Percentiles rank a stretch among this genome's conserved stretches.
These are phyloP conservation scores for Aspergillus aculeatinus DNA, from an alignment of 2,329 filamentous ascomycete species.

Conservation along the genomic window DNA sequence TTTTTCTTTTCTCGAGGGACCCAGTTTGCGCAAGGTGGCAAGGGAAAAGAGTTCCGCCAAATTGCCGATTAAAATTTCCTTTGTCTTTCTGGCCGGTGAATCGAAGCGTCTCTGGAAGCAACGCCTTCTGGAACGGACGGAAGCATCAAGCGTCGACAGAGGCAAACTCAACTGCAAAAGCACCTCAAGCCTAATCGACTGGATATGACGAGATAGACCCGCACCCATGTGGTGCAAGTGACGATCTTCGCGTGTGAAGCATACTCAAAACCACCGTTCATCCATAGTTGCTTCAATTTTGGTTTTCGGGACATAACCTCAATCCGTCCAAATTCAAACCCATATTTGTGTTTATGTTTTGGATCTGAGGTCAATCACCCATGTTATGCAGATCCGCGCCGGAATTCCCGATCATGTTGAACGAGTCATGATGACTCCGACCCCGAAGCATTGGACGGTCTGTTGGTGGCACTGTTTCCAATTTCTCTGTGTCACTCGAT, in stretches of 20 bases:
- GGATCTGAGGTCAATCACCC: not conserved
- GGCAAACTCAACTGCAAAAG: not conserved
- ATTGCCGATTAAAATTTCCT: too few species aligned
- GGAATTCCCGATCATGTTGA: not conserved
- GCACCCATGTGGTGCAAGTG: not conserved
- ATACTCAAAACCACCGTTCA: not conserved
- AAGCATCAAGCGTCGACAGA: not conserved
- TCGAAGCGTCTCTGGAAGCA: not conserved
- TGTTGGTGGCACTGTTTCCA: not conserved
- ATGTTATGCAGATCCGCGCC: not conserved
- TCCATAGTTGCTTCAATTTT: not conserved
- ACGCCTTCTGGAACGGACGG: not conserved
- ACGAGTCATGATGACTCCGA: not conserved
- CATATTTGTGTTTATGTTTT: not conserved
- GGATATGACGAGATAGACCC: not conserved
- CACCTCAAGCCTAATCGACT: not conserved
- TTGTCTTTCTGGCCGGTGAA: not conserved
- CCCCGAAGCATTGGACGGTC: not conserved
- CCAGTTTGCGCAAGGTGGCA: not conserved
- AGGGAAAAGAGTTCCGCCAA: not conserved
- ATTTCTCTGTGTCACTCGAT: not conserved
- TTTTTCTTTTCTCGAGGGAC: not conserved
- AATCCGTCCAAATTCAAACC: not conserved
- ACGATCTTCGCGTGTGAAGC: not conserved
- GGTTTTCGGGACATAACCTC: not conserved